phyloP scores from a whole-genome alignment of 805 yeast species.

The Yarrowia osloensis region DNA sequence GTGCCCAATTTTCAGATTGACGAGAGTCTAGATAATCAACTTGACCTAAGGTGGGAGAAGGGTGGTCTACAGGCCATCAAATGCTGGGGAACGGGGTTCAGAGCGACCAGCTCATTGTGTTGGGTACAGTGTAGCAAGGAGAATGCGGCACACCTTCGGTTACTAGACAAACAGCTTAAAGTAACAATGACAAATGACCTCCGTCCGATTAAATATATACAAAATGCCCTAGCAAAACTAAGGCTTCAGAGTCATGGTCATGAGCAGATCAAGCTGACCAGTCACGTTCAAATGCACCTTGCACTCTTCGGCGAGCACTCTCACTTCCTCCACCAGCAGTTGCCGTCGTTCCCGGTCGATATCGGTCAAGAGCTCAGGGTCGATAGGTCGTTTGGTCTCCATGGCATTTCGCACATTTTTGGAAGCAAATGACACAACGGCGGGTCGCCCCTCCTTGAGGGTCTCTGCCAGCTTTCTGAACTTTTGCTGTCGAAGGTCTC shows the following conservation, averaged over 20 bases:
- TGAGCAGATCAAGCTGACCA: conserved; percentile 36
- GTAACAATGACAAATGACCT: no score
- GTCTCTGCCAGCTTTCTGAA: conserved; percentile 25
- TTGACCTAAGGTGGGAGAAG: no score
- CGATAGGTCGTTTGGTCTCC: not conserved
- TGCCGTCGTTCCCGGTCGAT: conserved; percentile 40
- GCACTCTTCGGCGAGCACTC: conserved; percentile 36
- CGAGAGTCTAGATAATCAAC: no score
- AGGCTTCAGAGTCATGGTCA: conserved; percentile 33
- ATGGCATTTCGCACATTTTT: conserved; percentile 6
- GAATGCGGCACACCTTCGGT: no score
- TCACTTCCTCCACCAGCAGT: conserved; percentile 36
- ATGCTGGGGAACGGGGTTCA: no score
- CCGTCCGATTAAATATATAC: conserved; percentile 29
- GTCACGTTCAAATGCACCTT: conserved; percentile 36
- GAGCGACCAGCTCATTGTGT: no score
- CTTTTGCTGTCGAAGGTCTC: conserved; percentile 20
- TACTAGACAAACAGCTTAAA: no score
- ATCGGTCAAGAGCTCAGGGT: not conserved
- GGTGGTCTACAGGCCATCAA: no score
- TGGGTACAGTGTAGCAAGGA: no score
- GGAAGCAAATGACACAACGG: conserved; percentile 24
- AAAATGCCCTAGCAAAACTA: not conserved
- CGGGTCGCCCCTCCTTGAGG: conserved; percentile 27
- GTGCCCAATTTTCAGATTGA: no score